Conservation (phyloP, 768 basidiomycete genomes). For the Hypholoma fasciculare region DNA sequence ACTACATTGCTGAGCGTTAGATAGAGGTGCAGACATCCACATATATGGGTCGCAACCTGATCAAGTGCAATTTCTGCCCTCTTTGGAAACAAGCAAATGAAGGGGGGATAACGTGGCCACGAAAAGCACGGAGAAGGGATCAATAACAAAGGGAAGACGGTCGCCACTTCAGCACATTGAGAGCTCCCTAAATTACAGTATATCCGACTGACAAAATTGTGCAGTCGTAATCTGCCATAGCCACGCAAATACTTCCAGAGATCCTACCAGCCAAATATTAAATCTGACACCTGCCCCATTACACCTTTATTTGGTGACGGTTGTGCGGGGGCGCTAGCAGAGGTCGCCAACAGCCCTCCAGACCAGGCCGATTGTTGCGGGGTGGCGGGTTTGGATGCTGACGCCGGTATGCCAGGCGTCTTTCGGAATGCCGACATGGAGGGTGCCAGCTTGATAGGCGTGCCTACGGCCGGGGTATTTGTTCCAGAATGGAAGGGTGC, state of each 20-base stretch:
- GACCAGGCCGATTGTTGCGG: conserved; percentile 28
- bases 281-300: conserved; percentile 74
- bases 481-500: conserved; percentile 19
- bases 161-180: not conserved
- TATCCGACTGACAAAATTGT: not conserved
- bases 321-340: conserved; percentile 19
- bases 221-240: not conserved
- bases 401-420: conserved; percentile 26
- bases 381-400: conserved; percentile 25
- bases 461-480: conserved; percentile 53
- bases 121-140: not conserved
- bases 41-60: not conserved
- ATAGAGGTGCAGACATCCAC: not conserved
- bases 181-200: not conserved
- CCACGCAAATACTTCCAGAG: not conserved
- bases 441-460: conserved; percentile 72
- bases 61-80: not conserved
- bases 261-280: conserved; percentile 81
- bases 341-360: conserved; percentile 13
- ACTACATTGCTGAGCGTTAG: not conserved
- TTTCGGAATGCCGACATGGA: conserved; percentile 73
- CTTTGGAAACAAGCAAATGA: not conserved
- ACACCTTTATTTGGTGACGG: conserved; percentile 54
- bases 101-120: not conserved
- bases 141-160: not conserved